A percentile compares a stretch with the other conserved stretches of the same genome.
Conservation (phyloP, 495 filamentous ascomycete genomes). For the Lepidopterella palustris region DNA sequence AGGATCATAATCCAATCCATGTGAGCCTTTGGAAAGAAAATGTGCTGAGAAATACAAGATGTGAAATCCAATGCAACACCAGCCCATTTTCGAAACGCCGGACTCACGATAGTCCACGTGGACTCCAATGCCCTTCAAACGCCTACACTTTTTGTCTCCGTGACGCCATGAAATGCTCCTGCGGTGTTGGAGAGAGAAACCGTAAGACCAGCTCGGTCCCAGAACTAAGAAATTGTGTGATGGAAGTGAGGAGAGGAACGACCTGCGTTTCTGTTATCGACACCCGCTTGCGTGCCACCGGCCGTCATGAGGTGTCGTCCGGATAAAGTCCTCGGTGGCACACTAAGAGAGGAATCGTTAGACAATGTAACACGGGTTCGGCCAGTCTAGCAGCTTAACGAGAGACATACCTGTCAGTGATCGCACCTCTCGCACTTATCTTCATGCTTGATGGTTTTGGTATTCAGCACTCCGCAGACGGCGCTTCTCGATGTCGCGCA, state of each 20-base stretch:
- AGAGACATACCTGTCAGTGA: constrained; percentile 24
- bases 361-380: constrained; percentile 14
- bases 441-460: constrained; percentile 34
- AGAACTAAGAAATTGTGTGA: constrained; percentile 17
- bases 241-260: constrained; percentile 6
- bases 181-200: constrained; percentile 2
- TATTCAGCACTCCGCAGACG: constrained; percentile 28
- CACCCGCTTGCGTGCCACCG: constrained; percentile 29
- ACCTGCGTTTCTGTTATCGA: constrained; percentile 18
- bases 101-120: constrained; percentile 22
- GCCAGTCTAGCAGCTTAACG: background rate
- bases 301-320: constrained; percentile 29
- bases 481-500: constrained; percentile 35
- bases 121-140: constrained; percentile 26
- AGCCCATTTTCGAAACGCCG: constrained; percentile 26
- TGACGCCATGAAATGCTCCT: constrained; percentile 32
- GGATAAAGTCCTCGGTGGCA: constrained; percentile 32
- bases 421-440: constrained; percentile 38
- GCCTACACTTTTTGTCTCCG: constrained; percentile 28
- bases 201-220: constrained; percentile 2
- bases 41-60: constrained; percentile 18
- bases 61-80: constrained; percentile 24
- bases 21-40: constrained; percentile 6
- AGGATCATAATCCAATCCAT: background rate
- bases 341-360: constrained; percentile 26